Conservation (phyloP, 176 grass and related monocot species). For the Cocos nucifera region DNA sequence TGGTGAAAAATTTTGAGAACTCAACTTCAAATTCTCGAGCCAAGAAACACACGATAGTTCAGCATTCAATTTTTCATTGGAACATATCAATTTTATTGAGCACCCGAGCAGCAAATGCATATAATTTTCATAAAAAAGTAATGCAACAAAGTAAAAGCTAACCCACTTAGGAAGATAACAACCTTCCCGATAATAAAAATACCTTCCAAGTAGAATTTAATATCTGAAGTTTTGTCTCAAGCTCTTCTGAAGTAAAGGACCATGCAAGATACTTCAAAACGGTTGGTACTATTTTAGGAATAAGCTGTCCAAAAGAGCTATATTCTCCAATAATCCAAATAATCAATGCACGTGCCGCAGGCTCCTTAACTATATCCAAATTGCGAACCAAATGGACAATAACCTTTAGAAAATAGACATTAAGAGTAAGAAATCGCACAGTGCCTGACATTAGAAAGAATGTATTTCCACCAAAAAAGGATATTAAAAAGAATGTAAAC, state of each 20-base stretch:
- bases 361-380: conserved; percentile 73
- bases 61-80: too few species aligned
- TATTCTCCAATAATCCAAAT: conserved; percentile 90
- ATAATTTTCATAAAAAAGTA: too few species aligned
- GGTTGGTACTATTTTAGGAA: conserved; percentile 58
- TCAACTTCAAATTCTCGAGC: too few species aligned
- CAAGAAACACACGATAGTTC: too few species aligned
- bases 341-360: conserved; percentile 67
- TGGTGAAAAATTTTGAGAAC: too few species aligned
- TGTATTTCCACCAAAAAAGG: too few species aligned
- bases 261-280: conserved; percentile 85
- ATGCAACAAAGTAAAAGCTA: too few species aligned
- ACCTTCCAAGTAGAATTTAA: conserved; percentile 85
- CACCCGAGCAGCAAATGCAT: too few species aligned
- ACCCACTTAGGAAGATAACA: too few species aligned
- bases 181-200: not conserved
- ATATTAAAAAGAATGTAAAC: not conserved
- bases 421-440: conserved; percentile 3
- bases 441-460: too few species aligned
- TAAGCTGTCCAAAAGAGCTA: conserved; percentile 53
- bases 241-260: conserved; percentile 60
- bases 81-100: too few species aligned
- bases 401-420: conserved; percentile 44
- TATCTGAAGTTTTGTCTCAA: conserved; percentile 92
- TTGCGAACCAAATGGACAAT: conserved; percentile 62